These are phyloP conservation scores for Neophaeococcomyces aloes DNA, from an alignment of 2,329 filamentous ascomycete species.

Conservation along the genomic window DNA sequence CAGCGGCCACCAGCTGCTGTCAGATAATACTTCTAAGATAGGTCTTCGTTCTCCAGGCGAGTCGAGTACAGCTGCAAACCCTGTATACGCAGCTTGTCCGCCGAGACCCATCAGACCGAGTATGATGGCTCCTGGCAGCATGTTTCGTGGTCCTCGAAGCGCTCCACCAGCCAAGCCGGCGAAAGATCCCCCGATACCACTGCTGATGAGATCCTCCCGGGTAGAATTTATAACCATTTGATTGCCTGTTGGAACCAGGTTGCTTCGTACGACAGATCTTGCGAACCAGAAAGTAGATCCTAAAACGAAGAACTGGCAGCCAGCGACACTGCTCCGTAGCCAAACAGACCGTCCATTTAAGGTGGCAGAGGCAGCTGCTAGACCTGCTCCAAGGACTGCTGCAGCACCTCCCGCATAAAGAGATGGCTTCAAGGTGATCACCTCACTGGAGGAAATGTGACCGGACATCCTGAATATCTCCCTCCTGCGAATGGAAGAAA, in stretches of 20 bases:
- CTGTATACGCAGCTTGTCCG: slow-evolving; percentile 11
- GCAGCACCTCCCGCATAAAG: slow-evolving; percentile 2
- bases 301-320: slow-evolving; percentile 8
- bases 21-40: slow-evolving; percentile 6
- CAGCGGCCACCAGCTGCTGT: slow-evolving; percentile 56
- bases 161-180: slow-evolving; percentile 14
- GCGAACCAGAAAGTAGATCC: slow-evolving; percentile 10
- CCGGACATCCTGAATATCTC: neutral
- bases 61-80: neutral
- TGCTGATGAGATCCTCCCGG: slow-evolving; percentile 9
- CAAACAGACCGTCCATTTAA: slow-evolving; percentile 5
- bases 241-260: neutral
- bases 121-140: slow-evolving; percentile 15
- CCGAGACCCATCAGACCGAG: slow-evolving; percentile 13
- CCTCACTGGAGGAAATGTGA: too few relatives aligned
- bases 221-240: neutral
- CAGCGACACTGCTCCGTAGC: slow-evolving; percentile 3
- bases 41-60: neutral
- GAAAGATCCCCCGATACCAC: slow-evolving; percentile 17
- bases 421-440: neutral
- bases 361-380: slow-evolving; percentile 2
- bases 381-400: slow-evolving; percentile 1
- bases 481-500: neutral
- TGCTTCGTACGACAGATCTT: slow-evolving; percentile 3
- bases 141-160: slow-evolving; percentile 14